These are phyloP conservation scores for Saturnispora saitoi DNA, from an alignment of 805 yeast species.

Conservation along the genomic window DNA sequence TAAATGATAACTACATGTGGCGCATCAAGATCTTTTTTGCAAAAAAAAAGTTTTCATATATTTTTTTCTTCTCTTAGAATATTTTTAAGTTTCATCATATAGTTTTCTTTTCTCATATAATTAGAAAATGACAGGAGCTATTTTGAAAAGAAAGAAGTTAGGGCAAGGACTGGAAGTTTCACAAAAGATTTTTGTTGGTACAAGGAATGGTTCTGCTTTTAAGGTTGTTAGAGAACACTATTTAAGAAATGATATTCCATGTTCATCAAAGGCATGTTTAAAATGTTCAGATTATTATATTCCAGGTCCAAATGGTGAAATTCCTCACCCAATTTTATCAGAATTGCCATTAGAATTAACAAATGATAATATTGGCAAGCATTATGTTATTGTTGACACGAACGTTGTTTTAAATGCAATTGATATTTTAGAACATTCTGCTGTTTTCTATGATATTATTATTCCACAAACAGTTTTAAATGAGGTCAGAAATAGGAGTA, in stretches of 20 bases:
- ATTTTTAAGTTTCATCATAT: background rate
- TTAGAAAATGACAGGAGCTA: background rate
- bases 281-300: conserved; percentile 47
- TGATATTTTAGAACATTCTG: conserved; percentile 72
- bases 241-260: conserved; percentile 84
- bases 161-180: conserved; percentile 56
- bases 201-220: conserved; percentile 82
- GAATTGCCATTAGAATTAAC: conserved; percentile 45
- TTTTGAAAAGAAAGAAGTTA: conserved; percentile 34
- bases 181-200: conserved; percentile 84
- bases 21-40: background rate
- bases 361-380: conserved; percentile 44
- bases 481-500: conserved; percentile 80
- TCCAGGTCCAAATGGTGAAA: conserved; percentile 58
- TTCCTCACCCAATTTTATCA: conserved; percentile 60
- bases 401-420: conserved; percentile 83
- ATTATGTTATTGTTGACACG: conserved; percentile 80
- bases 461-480: conserved; percentile 94
- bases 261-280: conserved; percentile 66
- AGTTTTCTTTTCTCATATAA: background rate
- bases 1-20: background rate
- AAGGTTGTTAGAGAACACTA: conserved; percentile 93
- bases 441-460: conserved; percentile 79
- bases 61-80: background rate
- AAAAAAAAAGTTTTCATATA: background rate